Percentiles rank a stretch among this genome's conserved stretches.
Evolutionary conservation across 805 yeast genomes (phyloP).

Genomic region (Lipomyces japonicus): DNA sequence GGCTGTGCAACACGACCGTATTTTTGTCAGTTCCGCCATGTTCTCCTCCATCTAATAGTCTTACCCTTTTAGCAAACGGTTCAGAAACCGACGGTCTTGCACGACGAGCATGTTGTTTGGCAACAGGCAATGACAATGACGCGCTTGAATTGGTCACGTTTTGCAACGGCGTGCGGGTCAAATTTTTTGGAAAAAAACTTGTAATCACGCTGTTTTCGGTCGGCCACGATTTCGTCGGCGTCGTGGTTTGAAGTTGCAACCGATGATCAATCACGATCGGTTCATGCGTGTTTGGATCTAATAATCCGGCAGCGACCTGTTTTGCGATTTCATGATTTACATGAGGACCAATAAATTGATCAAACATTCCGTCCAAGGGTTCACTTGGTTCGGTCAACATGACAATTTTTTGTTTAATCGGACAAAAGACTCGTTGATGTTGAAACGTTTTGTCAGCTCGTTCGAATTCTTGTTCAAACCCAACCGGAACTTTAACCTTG

Average conservation of each 20-base stretch:
- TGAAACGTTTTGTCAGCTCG: constrained; percentile 76
- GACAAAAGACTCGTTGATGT: constrained; percentile 82
- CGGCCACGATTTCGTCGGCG: background rate
- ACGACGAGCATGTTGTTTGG: no score
- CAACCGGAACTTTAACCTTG: constrained; percentile 51
- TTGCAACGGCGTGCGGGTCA: no score
- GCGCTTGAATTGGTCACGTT: no score
- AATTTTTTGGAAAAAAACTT: no score
- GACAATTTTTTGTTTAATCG: constrained; percentile 46
- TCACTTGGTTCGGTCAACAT: constrained; percentile 56
- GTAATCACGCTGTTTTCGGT: no score
- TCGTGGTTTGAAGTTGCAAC: background rate
- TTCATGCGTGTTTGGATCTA: constrained; percentile 60
- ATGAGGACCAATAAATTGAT: constrained; percentile 37
- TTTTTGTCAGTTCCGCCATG: background rate
- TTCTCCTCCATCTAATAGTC: no score
- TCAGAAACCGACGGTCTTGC: no score
- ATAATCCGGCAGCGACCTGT: constrained; percentile 58
- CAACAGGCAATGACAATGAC: no score
- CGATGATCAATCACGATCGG: constrained; percentile 33
- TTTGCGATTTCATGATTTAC: constrained; percentile 49
- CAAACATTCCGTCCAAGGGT: constrained; percentile 32
- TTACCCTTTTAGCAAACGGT: no score
- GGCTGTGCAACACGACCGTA: constrained; percentile 2
- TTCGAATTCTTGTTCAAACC: constrained; percentile 56